A percentile compares a stretch with the other conserved stretches of the same genome.
Conservation (phyloP, 192 early-diverging fungal genomes). For the Umbelopsis sp. region DNA sequence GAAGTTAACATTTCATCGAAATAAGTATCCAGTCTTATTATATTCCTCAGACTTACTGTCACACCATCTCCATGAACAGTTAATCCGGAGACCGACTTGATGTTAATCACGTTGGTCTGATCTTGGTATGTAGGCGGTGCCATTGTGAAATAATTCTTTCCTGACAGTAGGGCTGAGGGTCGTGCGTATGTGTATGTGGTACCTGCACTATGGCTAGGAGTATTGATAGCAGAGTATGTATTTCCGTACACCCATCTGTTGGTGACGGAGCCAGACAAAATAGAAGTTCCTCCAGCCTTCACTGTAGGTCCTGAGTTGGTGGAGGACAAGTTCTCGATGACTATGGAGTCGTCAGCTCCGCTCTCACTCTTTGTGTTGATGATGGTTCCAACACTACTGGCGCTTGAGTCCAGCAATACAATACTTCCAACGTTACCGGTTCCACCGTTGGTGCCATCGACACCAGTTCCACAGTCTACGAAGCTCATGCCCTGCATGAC, state of each 20-base stretch:
- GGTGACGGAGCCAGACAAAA: slow-evolving; percentile 12
- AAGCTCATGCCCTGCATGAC: slow-evolving; percentile 14
- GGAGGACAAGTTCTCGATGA: slow-evolving; percentile 9
- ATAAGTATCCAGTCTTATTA: no score
- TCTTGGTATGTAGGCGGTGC: slow-evolving; percentile 22
- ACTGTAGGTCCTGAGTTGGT: not conserved
- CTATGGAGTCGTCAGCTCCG: slow-evolving; percentile 15
- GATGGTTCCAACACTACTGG: not conserved
- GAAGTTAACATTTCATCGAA: no score
- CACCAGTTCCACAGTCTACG: slow-evolving; percentile 10
- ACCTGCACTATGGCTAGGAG: not conserved
- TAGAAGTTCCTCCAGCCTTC: not conserved
- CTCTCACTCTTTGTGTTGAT: slow-evolving; percentile 13
- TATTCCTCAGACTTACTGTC: not conserved
- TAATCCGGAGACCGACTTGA: slow-evolving; percentile 4
- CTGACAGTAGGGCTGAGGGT: slow-evolving; percentile 1
- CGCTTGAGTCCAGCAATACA: slow-evolving; percentile 8
- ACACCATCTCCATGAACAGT: slow-evolving; percentile 14
- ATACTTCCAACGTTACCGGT: slow-evolving; percentile 10
- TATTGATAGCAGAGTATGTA: slow-evolving; percentile 5
- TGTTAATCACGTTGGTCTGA: slow-evolving; percentile 9
- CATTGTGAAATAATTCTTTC: slow-evolving; percentile 20
- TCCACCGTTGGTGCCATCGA: slow-evolving; percentile 1
- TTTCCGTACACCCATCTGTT: slow-evolving; percentile 24
- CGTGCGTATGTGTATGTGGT: not conserved